phyloP scores from a whole-genome alignment of 768 basidiomycete genomes.

The Mycena sanguinolenta region DNA sequence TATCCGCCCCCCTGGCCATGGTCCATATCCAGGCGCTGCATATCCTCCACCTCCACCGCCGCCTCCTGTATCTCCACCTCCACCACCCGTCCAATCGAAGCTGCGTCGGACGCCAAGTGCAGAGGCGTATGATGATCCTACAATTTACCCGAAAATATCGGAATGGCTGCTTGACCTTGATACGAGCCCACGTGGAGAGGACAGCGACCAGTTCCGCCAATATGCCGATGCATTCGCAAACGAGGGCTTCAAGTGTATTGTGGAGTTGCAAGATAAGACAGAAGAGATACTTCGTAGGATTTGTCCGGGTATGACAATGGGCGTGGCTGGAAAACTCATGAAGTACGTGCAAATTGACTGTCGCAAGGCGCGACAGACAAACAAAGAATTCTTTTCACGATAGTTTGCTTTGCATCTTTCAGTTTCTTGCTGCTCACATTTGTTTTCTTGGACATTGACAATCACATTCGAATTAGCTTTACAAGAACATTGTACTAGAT shows the following conservation, averaged over 20 bases:
- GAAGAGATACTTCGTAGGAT: not conserved
- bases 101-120: not conserved
- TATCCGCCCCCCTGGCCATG: not conserved
- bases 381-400: not conserved
- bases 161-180: slow-evolving; percentile 15
- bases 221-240: not conserved
- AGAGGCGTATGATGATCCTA: not conserved
- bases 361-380: not conserved
- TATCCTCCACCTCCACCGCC: not conserved
- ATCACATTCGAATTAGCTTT: not conserved
- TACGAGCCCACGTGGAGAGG: not conserved
- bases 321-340: not conserved
- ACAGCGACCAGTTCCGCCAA: not conserved
- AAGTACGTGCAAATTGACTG: not conserved
- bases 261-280: not conserved
- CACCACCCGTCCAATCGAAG: not conserved
- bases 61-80: not conserved
- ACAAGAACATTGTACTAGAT: slow-evolving; percentile 16
- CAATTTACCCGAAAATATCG: not conserved
- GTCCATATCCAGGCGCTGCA: not conserved
- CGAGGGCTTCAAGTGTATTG: not conserved
- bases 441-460: not conserved
- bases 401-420: too few relatives aligned
- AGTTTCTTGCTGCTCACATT: not conserved
- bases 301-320: not conserved